Evolutionary conservation across 1,284 basidiomycete genomes (phyloP), one percentile per base, ranked within the genome.

Genomic region (Ceratorhiza oryzae-sativae): DNA sequence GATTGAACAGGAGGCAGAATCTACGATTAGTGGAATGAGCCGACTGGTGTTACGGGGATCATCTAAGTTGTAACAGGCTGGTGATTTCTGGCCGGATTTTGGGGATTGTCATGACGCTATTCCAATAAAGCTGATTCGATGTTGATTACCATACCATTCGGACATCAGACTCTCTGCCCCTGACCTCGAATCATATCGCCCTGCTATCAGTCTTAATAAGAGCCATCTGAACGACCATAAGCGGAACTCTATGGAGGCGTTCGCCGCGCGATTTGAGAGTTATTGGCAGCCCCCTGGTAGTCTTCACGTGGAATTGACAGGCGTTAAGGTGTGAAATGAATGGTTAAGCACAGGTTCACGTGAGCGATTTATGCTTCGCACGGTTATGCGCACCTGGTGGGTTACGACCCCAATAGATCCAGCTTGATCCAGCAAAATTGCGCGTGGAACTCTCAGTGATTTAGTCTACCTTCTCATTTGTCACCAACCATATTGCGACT

Each of bases 1-100:
- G 75, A 88, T 97, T 62, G 95, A 93, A 81, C 82, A 79, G 63
- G 94, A 96, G 77, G 90, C 91, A 0, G 91, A 93, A 80, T 86
- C 86, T 62, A 84, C 89, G 72, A 88, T 96, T 71, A 82, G 80
- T n/a, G 80, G 84, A 13, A 80, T 90, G 79, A 27, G 48, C 23
- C 48, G 63, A 12, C 41, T 67, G 36, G 63, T 67, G 18, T 32
- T 65, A 13, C 62, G 49, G 1, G 48, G 62, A 4, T 36, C 36
- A 20, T 12, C 63, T n/a, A 67, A 67, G 39, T 39, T 67, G 23
- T 67, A 23, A 65, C 23, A 27, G 20, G 27, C 12, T 34, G 18
- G 18, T 10, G 58, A 5, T 60, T 42, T 60, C 42, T 34, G 34
- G 25, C 27, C 4, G 48, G 45, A 48, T 48, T n/a, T 48, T 23